A percentile compares a stretch with the other conserved stretches of the same genome.
Evolutionary conservation across 192 early-diverging fungal species (phyloP).

Genomic region (Allomyces arbusculus): DNA sequence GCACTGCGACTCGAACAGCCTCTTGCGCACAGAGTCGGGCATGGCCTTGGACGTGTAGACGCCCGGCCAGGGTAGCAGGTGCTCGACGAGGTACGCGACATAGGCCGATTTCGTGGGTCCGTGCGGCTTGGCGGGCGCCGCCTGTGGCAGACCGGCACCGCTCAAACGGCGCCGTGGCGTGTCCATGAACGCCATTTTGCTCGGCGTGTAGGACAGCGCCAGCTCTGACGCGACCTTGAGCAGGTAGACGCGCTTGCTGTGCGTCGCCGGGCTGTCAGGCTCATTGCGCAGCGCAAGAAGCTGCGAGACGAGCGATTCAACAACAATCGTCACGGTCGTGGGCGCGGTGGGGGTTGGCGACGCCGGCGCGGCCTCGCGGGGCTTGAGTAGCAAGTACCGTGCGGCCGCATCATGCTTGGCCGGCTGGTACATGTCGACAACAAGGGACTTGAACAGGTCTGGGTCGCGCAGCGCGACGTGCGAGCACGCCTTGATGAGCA

Average conservation of each 20-base stretch:
- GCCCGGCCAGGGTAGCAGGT: conserved; percentile 18
- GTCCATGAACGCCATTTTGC: conserved; percentile 47
- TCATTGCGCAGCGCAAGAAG: neutral
- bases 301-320: conserved; percentile 1
- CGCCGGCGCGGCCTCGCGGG: conserved; percentile 11
- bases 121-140: conserved; percentile 16
- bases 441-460: conserved; percentile 41
- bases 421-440: conserved; percentile 38
- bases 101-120: conserved; percentile 14
- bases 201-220: conserved; percentile 61
- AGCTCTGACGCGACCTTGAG: conserved; percentile 75
- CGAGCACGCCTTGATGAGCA: conserved; percentile 5
- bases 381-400: conserved; percentile 35
- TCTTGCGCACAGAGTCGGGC: conserved; percentile 22
- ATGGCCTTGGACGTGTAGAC: conserved; percentile 12
- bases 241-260: conserved; percentile 50
- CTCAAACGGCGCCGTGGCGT: conserved; percentile 22
- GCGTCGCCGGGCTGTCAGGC: conserved; percentile 14
- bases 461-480: conserved; percentile 47
- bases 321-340: conserved; percentile 11
- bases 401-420: conserved; percentile 39
- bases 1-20: conserved; percentile 43
- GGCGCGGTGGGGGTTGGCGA: conserved; percentile 15
- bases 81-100: conserved; percentile 20
- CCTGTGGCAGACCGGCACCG: conserved; percentile 12